Evolutionary conservation across 169 alveolate genomes (phyloP).

Genomic region (Perkinsus olseni): DNA sequence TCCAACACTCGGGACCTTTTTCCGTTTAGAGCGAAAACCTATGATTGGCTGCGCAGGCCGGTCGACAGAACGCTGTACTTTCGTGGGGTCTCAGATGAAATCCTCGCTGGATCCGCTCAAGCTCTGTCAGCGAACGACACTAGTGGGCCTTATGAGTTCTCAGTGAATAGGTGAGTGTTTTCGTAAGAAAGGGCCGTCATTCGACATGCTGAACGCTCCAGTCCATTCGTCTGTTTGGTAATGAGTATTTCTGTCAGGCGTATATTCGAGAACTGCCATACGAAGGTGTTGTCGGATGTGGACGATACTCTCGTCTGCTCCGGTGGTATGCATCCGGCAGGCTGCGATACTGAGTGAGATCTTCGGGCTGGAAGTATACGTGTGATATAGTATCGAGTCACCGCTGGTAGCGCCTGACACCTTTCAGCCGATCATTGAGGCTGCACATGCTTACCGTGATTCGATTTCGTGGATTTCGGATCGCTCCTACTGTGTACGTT

Average conservation of each 20-base stretch:
- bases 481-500: no score
- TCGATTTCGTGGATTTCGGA: no score
- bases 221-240: not conserved
- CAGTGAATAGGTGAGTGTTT: not conserved
- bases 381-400: no score
- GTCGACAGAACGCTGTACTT: no score
- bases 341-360: not conserved
- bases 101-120: not conserved
- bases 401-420: no score
- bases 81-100: not conserved
- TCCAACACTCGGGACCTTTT: no score
- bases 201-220: not conserved
- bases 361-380: no score
- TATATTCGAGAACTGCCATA: not conserved
- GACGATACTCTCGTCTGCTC: constrained; percentile 8
- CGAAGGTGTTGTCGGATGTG: constrained; percentile 1
- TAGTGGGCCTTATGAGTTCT: not conserved
- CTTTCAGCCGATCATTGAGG: no score
- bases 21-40: no score
- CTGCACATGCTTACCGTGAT: no score
- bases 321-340: constrained; percentile 5
- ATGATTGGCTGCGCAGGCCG: no score
- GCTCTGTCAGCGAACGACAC: not conserved
- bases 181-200: no score
- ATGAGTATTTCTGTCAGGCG: not conserved